These are phyloP conservation scores for Begonia masoniana DNA, from an alignment of 306 rosid genomes.

Conservation along the genomic window DNA sequence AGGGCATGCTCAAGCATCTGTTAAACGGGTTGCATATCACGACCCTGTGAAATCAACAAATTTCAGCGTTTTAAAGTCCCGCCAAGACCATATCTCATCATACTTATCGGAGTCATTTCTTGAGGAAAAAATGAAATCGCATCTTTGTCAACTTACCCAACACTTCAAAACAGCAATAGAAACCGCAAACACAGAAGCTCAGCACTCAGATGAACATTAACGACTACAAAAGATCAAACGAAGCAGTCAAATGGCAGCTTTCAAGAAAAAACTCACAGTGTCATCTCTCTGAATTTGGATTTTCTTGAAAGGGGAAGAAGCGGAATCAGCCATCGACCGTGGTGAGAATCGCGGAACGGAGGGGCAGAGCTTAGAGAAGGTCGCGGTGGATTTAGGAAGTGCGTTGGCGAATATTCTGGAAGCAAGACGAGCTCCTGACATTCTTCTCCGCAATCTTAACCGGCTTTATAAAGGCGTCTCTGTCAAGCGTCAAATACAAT, in stretches of 20 bases:
- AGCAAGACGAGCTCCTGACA: conserved; percentile 19
- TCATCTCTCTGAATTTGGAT: conserved; percentile 64
- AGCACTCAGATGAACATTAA: conserved; percentile 1
- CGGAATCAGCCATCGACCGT: conserved; percentile 62
- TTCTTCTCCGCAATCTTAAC: conserved; percentile 2
- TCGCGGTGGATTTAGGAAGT: conserved; percentile 9
- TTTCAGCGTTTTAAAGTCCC: too few species aligned
- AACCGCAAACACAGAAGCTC: conserved; percentile 2
- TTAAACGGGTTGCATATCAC: too few species aligned
- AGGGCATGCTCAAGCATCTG: too few species aligned
- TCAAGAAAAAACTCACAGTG: conserved; percentile 34
- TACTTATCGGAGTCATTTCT: too few species aligned
- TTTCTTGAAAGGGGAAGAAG: conserved; percentile 62
- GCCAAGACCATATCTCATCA: too few species aligned
- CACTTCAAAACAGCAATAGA: not conserved
- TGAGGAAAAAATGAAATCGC: too few species aligned
- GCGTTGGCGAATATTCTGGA: conserved; percentile 16
- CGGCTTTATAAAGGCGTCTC: not conserved
- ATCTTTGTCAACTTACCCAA: too few species aligned
- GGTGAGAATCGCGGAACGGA: conserved; percentile 33
- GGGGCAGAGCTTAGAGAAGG: conserved; percentile 20
- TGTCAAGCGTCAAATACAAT: too few species aligned
- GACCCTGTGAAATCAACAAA: too few species aligned
- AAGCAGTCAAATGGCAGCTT: not conserved
- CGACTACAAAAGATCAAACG: not conserved